Percentiles rank a stretch among this genome's conserved stretches.
Conservation (phyloP, 176 grass and related monocot genomes). For the Bolboschoenus planiculmis region DNA sequence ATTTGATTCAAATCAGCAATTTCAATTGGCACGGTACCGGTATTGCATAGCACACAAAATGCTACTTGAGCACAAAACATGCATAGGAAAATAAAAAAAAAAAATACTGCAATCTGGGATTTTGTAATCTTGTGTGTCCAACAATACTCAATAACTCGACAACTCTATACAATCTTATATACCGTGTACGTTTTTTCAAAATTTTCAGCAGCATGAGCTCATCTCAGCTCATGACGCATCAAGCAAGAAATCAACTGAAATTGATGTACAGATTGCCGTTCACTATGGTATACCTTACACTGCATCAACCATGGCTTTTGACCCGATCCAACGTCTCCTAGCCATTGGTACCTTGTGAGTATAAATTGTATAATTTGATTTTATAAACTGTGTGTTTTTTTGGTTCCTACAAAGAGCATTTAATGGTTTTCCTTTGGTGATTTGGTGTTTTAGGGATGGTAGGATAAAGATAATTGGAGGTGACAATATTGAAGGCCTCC, state of each 20-base stretch:
- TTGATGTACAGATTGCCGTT: conserved; percentile 54
- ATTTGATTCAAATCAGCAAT: not conserved
- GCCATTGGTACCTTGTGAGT: conserved; percentile 81
- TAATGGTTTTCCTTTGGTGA: not conserved
- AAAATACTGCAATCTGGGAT: not conserved
- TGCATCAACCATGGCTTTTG: conserved; percentile 66
- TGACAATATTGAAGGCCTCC: conserved; percentile 79
- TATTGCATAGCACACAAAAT: not conserved
- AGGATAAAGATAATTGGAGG: conserved; percentile 90
- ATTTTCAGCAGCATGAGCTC: conserved; percentile 10
- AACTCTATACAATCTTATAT: not conserved
- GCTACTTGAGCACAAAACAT: not conserved
- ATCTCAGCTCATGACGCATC: not conserved
- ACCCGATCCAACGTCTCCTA: conserved; percentile 81
- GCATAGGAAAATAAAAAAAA: not conserved
- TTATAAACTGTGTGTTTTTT: not conserved
- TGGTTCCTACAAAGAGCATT: not conserved
- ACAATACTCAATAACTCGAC: not conserved
- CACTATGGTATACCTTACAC: conserved; percentile 85
- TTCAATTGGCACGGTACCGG: not conserved
- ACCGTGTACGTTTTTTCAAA: not conserved
- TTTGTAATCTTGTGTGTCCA: not conserved
- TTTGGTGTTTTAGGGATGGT: conserved; percentile 59
- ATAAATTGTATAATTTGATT: not conserved
- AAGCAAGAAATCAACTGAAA: conserved; percentile 17